Base-by-base conservation (phyloP, 129 eudicot species). In the Centaurea solstitialis region DNA sequence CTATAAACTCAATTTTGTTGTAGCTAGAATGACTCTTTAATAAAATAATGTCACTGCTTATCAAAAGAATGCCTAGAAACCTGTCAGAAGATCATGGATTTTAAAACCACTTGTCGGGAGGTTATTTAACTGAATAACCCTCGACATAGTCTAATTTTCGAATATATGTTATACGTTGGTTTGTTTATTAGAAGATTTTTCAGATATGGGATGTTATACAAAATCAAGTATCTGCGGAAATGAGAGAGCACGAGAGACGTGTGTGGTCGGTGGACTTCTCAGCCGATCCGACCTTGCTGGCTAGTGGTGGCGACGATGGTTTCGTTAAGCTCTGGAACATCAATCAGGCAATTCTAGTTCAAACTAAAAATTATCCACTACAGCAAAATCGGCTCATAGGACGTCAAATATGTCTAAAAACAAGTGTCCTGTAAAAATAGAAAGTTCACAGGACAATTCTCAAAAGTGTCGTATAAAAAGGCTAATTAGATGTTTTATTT, bases 181-280 rank as follows among this genome's bases (percentile, higher is more conserved):
- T 37, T 38, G 15, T 45, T 72, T 4, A 50, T 70, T 69, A 61
- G 20, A 11, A 76, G 13, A 24, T 62, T 85, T 72, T 72, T 76
- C 83, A 95, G 99, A 91, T 95, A 38, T 95, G 99, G 99, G 99
- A 95, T 84, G 97, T 88, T 68, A 88, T 97, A 9, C 94, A 94
- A 87, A 83, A 88, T 80, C 94, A 89, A 82, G 87, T 87, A 6
- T 89, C 87, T 75, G 75, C 71, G 84, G 98, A 89, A 84, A 87
- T 95, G 94, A 91, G 72, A 77, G 99, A 93, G 87, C 99, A 95
- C 74, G 94, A 89, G 70, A 89, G 92, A 82, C 97, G 98, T 38
- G 97, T 87, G 78, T 95, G 99, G 99, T 95, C 98, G 15, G 92
- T 95, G 35, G 98, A 95, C 82, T 95, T 85, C 64, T 91, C 99